Percentiles rank a stretch among this genome's conserved stretches.
phyloP scores from a whole-genome alignment of 1,284 basidiomycete genomes.

The Cryptococcus sp. region DNA sequence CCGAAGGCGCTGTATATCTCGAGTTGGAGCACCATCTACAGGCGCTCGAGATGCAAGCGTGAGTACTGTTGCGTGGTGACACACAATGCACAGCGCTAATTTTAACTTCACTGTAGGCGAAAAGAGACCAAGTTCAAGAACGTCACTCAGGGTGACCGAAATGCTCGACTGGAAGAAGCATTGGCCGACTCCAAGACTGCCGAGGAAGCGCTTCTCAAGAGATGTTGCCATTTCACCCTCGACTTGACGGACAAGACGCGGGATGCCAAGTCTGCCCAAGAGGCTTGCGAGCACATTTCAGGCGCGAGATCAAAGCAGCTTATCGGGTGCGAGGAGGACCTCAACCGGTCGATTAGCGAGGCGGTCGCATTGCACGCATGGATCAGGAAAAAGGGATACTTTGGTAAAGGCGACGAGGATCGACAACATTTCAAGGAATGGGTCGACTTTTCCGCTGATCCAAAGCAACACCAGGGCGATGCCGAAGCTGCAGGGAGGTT shows the following conservation, averaged over 20 bases:
- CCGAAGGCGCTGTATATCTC: conserved; percentile 91
- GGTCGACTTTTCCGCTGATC: conserved; percentile 45
- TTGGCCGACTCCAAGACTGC: conserved; percentile 87
- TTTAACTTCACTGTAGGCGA: conserved; percentile 58
- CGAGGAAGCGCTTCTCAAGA: conserved; percentile 87
- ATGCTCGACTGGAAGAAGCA: conserved; percentile 79
- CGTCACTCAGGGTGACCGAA: conserved; percentile 69
- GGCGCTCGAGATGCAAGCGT: conserved; percentile 51
- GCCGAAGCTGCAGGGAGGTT: conserved; percentile 56
- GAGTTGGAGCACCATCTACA: conserved; percentile 94
- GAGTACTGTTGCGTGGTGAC: conserved; percentile 11
- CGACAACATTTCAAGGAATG: conserved; percentile 45
- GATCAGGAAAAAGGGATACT: conserved; percentile 32
- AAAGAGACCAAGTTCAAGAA: conserved; percentile 70
- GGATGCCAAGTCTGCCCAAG: conserved; percentile 67
- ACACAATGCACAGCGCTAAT: neutral
- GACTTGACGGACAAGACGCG: conserved; percentile 63
- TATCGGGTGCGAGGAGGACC: conserved; percentile 73
- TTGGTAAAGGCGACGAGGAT: conserved; percentile 25
- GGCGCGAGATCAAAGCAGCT: conserved; percentile 76
- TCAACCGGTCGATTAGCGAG: conserved; percentile 66
- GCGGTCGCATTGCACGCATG: conserved; percentile 59
- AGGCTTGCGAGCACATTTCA: conserved; percentile 89
- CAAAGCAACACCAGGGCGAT: conserved; percentile 59
- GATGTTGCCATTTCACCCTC: conserved; percentile 84